Evolutionary conservation across 1,284 basidiomycete genomes (phyloP), one percentile per base, ranked within the genome.

Genomic region (Golubevia sp.): DNA sequence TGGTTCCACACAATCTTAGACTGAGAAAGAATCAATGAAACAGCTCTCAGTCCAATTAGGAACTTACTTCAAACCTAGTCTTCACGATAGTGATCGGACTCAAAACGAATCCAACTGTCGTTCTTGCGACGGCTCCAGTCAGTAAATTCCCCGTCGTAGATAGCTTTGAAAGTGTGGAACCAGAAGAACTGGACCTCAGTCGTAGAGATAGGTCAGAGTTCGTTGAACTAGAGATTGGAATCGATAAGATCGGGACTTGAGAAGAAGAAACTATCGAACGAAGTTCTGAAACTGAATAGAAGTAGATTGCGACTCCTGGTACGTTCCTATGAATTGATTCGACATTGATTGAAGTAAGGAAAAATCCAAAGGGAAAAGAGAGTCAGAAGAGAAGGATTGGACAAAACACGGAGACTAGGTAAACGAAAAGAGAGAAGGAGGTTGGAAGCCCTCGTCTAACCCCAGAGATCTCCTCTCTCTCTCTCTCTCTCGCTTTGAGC

Each of bases 1-100:
- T n/a, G n/a, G n/a, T n/a, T n/a, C n/a, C n/a, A n/a, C n/a, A n/a
- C n/a, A n/a, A n/a, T n/a, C n/a, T n/a, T n/a, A n/a, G n/a, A n/a
- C n/a, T n/a, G 7, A 26, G n/a, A 2, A 61, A 18, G 24, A 48
- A 20, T 38, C 26, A 44, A 58, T 24, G 21, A 38, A 34, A 21
- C 3, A 26, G 5, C n/a, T n/a, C n/a, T n/a, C n/a, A n/a, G n/a
- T n/a, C n/a, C n/a, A 20, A 24, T 2, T 55, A 49, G 27, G 18
- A 13, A 84, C 90, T 55, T 62, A 91, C 94, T 88, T 99, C 96
- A 70, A 91, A 97, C 13, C 96, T 88, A 23, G 96, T 93, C 85
- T 99, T 99, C 62, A 99, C 86, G 13, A 99, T 90, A 0, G 96
- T 93, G 71, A 99, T 90, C 0, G 96, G 97, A 80, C 96, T 98